Evolutionary conservation across 768 basidiomycete genomes (phyloP), one percentile per base, ranked within the genome.

Genomic region (Mycena chlorophos): DNA sequence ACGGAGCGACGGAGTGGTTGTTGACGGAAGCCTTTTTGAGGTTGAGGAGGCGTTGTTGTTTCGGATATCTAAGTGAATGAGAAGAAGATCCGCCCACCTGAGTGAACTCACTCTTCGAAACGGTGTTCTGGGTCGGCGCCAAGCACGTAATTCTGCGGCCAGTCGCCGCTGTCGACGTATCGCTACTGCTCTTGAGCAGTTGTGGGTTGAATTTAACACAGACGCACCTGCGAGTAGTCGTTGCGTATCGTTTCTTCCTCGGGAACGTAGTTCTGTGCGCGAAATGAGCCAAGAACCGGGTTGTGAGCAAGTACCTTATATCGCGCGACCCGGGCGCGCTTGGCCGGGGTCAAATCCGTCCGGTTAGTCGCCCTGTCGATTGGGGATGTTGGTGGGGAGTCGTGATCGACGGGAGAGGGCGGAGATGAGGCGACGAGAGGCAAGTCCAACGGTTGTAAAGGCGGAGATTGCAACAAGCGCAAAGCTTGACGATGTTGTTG

Each of bases 191-290:
- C 13, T 46, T 25, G 26, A 34, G 31, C 10, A 8, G 17, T 17
- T 34, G n/a, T 27, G 45, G 45, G 8, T 6, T 42, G 40, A 22
- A 14, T 42, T 8, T 42, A 6, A 27, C 45, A 20, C 12, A 43
- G 8, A 43, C 40, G 22, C 14, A 46, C 45, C 45, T 46, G 45
- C 23, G 89, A 91, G 66, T 95, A 94, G 73, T 99, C 95, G 64
- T 97, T 98, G 46, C 97, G 81, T 40, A 99, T 90, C 0, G 94
- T 98, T 69, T 99, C 96, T 67, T 99, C 96, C 58, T 94, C 92
- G 1, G 91, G 87, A 16, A 94, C 80, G 62, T 96, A 95, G 66
- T 95, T 94, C 29, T 46, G 45, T n/a, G 40, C 40, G 14, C 22
- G 40, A 20, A 10, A 46, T 25, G 6, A 28, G 45, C 13, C 31